A percentile compares a stretch with the other conserved stretches of the same genome.
phyloP scores from a whole-genome alignment of 768 basidiomycete genomes.

The Boletus sp. region DNA sequence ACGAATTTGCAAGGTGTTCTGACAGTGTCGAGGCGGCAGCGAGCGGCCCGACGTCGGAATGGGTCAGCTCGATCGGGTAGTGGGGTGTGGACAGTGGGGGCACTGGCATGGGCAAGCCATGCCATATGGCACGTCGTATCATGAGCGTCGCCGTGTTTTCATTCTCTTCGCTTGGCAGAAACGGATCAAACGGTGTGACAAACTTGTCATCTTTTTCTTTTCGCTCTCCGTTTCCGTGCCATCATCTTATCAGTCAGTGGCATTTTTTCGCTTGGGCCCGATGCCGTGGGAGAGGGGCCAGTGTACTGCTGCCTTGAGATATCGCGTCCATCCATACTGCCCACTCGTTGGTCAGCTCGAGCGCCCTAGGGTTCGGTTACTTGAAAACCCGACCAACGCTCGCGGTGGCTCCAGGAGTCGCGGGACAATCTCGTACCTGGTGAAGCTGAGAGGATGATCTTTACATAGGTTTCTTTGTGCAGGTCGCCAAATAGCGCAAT shows the following conservation, averaged over 20 bases:
- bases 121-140: neutral
- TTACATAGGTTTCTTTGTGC: neutral
- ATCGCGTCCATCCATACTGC: neutral
- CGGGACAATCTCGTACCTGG: conserved; percentile 13
- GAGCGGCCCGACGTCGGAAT: neutral
- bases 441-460: neutral
- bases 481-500: neutral
- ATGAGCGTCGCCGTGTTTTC: neutral
- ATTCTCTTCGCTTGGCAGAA: neutral
- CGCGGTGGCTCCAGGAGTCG: neutral
- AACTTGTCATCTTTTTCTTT: neutral
- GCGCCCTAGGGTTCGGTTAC: neutral
- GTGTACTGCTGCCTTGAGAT: neutral
- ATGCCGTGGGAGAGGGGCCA: neutral
- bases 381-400: neutral
- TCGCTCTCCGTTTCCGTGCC: neutral
- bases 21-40: neutral
- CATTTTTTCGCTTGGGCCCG: neutral
- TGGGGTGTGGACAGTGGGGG: neutral
- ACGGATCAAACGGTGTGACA: conserved; percentile 1
- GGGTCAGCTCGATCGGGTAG: neutral
- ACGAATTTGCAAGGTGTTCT: neutral
- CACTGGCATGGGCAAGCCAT: neutral
- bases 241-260: neutral
- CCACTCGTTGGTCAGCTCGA: neutral